Conservation (phyloP, 768 basidiomycete genomes). For the Leccinum longicurvipes region DNA sequence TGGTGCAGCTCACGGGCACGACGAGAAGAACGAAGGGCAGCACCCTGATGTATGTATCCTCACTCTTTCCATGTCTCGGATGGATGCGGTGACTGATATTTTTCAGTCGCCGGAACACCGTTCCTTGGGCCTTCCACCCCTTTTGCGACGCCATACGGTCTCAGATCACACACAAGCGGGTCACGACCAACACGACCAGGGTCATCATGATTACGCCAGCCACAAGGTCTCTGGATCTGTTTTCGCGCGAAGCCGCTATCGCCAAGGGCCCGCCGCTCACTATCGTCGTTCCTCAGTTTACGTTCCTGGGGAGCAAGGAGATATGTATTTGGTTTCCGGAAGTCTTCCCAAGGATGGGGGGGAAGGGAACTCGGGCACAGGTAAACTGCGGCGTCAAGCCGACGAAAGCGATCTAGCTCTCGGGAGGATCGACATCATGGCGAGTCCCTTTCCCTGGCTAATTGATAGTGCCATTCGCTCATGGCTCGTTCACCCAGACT, state of each 20-base stretch:
- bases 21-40: conserved; percentile 1
- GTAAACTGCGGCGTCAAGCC: conserved; percentile 7
- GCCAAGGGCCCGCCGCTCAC: conserved; percentile 4
- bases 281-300: conserved; percentile 22
- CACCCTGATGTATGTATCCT: conserved; percentile 3
- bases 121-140: conserved; percentile 12
- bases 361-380: background rate
- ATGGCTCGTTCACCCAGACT: conserved; percentile 2
- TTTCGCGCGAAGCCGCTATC: conserved; percentile 21
- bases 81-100: background rate
- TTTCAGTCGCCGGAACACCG: conserved; percentile 1
- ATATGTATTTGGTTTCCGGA: conserved; percentile 26
- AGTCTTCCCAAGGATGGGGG: background rate
- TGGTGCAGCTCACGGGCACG: background rate
- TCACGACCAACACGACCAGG: background rate
- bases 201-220: background rate
- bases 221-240: conserved; percentile 14
- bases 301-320: conserved; percentile 25
- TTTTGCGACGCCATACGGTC: conserved; percentile 10
- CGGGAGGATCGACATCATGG: conserved; percentile 51
- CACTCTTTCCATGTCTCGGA: background rate
- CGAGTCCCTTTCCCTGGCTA: conserved; percentile 21
- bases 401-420: conserved; percentile 27
- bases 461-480: conserved; percentile 6
- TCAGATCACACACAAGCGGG: background rate